Base-by-base conservation (phyloP, 495 filamentous ascomycete genomes). In the Filosporella fistucella region DNA sequence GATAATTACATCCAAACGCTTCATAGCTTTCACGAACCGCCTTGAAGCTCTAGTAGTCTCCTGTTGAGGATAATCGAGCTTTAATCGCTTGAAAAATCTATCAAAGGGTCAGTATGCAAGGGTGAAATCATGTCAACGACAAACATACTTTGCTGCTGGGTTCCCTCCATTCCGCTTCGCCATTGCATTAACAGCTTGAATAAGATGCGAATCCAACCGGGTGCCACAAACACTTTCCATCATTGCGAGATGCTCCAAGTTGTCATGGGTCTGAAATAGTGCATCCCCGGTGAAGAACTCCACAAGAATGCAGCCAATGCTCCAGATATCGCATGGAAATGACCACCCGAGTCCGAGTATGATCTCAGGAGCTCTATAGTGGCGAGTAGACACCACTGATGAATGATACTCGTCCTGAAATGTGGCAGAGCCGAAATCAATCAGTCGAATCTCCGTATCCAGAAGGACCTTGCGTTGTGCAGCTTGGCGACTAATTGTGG, bases 391-490 rank as follows among this genome's bases (percentile, higher is more conserved):
- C 4, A 98, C 93, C 2, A 98, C 94, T 0, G 89, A 94, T 1
- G 90, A 96, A 63, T 98, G 93, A 56, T 98, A 97, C 67, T 97
- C 93, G 54, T 98, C 94, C 44, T 98, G 86, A 60, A 98, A 98
- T 0, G 93, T 98, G 16, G 94, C 94, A 6, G 90, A 96, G 4
- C 94, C 93, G 67, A 98, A 98, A 64, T 98, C 93, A 46, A 98
- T 98, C 20, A 98, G 71, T 13, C 94, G 85, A 54, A 98, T 98
- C 66, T 98, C 94, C 16, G 91, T 95, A 61, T 95, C 89, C 2
- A 97, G 76, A 16, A 98, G 71, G 0, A 98, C 94, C 45, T 84
- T 84, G 34, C 93, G 77, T 61, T 95, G 89, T 11, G 84, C 84
- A 11, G 89, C 89, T 56, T 82, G 79, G n/a, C 93, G 81, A 33